These are phyloP conservation scores for Talaromyces borbonicus DNA, from an alignment of 495 filamentous ascomycete species.

Conservation along the genomic window DNA sequence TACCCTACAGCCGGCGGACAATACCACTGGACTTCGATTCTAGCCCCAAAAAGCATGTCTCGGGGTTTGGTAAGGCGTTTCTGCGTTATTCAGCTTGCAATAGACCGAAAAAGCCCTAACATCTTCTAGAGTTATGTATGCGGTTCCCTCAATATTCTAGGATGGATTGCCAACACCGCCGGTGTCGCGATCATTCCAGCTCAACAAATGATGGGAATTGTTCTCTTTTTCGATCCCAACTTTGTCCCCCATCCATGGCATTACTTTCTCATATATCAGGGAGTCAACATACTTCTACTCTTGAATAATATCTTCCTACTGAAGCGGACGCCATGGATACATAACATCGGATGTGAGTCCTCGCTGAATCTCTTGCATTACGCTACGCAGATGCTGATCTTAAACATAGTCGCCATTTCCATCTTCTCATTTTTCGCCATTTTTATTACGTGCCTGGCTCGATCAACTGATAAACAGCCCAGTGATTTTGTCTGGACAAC, in stretches of 20 bases:
- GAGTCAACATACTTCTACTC: constrained; percentile 18
- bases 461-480: constrained; percentile 10
- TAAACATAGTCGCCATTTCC: constrained; percentile 15
- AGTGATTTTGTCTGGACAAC: constrained; percentile 18
- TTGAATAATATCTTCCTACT: constrained; percentile 21
- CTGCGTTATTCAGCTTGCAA: not conserved
- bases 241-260: constrained; percentile 22
- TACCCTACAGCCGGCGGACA: constrained; percentile 43
- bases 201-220: constrained; percentile 18
- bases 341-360: constrained; percentile 23
- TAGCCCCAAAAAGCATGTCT: constrained; percentile 15
- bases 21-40: constrained; percentile 28
- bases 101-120: not conserved
- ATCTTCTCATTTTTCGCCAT: constrained; percentile 6
- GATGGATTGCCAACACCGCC: constrained; percentile 19
- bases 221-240: constrained; percentile 17
- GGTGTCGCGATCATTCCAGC: constrained; percentile 15
- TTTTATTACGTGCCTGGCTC: constrained; percentile 20
- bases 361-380: not conserved
- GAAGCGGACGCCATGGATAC: constrained; percentile 22
- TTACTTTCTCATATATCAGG: constrained; percentile 33
- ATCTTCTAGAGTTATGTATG: constrained; percentile 14
- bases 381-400: constrained; percentile 17
- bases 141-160: constrained; percentile 20
- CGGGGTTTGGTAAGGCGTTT: constrained; percentile 10